Conservation (phyloP, 106 monocot genomes). For the Acorus gramineus region DNA sequence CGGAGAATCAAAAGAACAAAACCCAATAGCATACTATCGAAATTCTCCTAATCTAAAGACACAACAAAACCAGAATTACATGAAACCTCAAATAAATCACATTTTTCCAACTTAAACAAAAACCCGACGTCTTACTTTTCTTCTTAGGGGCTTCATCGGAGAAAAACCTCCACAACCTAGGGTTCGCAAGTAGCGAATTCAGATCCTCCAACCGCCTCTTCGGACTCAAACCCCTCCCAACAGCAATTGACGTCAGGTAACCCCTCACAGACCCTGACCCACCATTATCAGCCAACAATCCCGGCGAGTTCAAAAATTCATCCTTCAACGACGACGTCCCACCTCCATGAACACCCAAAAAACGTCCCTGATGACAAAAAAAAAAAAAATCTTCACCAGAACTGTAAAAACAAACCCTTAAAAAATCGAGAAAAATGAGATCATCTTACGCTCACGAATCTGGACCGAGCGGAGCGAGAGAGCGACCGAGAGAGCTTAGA, state of each 20-base stretch:
- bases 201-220: constrained; percentile 22
- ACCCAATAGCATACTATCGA: too few relatives aligned
- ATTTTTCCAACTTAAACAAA: not conserved
- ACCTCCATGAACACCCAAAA: constrained; percentile 22
- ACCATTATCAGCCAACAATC: constrained; percentile 5
- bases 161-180: constrained; percentile 58
- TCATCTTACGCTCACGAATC: constrained; percentile 27
- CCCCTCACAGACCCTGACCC: constrained; percentile 42
- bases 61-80: not conserved
- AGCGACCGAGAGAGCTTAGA: constrained; percentile 56
- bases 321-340: constrained; percentile 13
- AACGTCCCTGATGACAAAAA: constrained; percentile 19
- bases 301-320: not conserved
- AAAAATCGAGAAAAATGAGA: not conserved
- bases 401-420: not conserved
- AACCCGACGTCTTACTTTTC: constrained; percentile 2
- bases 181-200: constrained; percentile 60
- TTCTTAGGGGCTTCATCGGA: constrained; percentile 47
- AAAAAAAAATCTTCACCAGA: not conserved
- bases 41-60: not conserved
- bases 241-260: constrained; percentile 50
- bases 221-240: constrained; percentile 12
- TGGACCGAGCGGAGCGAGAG: constrained; percentile 42
- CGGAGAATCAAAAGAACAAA: not conserved
- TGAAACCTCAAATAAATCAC: not conserved